phyloP scores from a whole-genome alignment of 192 early-diverging fungal species.

The Neocallimastix lanati region DNA sequence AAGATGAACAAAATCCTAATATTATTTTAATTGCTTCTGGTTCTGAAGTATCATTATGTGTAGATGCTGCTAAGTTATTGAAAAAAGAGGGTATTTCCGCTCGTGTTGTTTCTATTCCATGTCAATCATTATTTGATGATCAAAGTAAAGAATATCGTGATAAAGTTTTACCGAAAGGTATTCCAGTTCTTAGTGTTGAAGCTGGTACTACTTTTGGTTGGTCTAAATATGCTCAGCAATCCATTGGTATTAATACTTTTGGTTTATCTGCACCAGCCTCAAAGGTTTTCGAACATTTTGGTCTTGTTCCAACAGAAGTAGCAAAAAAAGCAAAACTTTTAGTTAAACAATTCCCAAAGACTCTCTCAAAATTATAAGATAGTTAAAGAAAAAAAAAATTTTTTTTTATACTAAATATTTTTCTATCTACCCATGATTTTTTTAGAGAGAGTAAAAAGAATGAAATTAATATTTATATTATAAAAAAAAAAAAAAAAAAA shows the following conservation, averaged over 20 bases:
- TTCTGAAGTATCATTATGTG: too few species aligned
- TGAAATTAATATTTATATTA: too few species aligned
- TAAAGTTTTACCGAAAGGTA: too few species aligned
- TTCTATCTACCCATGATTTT: too few species aligned
- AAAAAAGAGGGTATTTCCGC: too few species aligned
- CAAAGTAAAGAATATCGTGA: constrained; percentile 63
- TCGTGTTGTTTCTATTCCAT: constrained; percentile 88
- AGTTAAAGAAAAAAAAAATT: too few species aligned
- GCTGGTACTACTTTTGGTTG: constrained; percentile 72
- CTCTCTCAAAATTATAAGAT: too few species aligned
- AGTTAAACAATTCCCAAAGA: too few species aligned
- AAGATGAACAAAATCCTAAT: constrained; percentile 26
- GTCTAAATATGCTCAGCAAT: constrained; percentile 73
- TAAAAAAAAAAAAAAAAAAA: too few species aligned
- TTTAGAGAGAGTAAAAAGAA: too few species aligned
- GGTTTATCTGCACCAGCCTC: constrained; percentile 66
- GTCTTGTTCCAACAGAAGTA: constrained; percentile 52
- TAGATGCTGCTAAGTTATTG: constrained; percentile 75
- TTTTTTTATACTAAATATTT: too few species aligned
- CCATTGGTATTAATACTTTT: constrained; percentile 80
- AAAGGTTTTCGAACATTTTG: constrained; percentile 72
- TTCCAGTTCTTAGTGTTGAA: too few species aligned
- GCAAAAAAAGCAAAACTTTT: constrained; percentile 60
- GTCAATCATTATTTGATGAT: constrained; percentile 66
- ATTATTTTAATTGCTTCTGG: constrained; percentile 70